Evolutionary conservation across 2,329 filamentous ascomycete genomes (phyloP).

Genomic region (Arachnomyces sp.): DNA sequence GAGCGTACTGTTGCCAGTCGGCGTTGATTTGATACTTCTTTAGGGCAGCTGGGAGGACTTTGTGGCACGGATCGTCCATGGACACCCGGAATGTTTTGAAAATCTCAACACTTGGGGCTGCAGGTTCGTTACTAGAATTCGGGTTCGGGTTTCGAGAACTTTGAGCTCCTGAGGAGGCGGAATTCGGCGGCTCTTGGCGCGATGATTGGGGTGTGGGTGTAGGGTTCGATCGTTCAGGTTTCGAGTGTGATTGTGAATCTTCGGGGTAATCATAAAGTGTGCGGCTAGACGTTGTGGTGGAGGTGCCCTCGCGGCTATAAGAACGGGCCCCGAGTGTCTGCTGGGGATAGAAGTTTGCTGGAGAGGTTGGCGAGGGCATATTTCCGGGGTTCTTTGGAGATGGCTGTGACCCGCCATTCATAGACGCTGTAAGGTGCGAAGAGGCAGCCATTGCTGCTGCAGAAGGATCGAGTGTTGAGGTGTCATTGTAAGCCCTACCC

Average conservation of each 20-base stretch:
- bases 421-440: conserved; percentile 50
- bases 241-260: conserved; percentile 25
- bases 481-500: conserved; percentile 48
- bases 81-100: conserved; percentile 98
- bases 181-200: conserved; percentile 25
- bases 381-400: conserved; percentile 32
- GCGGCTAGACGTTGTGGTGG: conserved; percentile 17
- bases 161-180: conserved; percentile 13
- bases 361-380: conserved; percentile 40
- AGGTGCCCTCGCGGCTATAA: conserved; percentile 29
- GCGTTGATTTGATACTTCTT: conserved; percentile 99
- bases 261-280: conserved; percentile 33
- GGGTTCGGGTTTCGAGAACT: conserved; percentile 20
- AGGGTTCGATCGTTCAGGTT: conserved; percentile 26
- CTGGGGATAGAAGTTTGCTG: conserved; percentile 31
- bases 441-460: conserved; percentile 63
- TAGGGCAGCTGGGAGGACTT: conserved; percentile 87
- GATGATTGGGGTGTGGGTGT: conserved; percentile 22
- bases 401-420: conserved; percentile 55
- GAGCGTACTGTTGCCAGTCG: conserved; percentile 92
- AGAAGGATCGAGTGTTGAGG: conserved; percentile 56
- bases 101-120: conserved; percentile 65
- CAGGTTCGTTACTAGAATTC: conserved; percentile 17
- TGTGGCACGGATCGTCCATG: conserved; percentile 96
- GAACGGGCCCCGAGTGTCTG: conserved; percentile 39